phyloP scores from a whole-genome alignment of 345 rosid genomes.

The Citrus sp. region DNA sequence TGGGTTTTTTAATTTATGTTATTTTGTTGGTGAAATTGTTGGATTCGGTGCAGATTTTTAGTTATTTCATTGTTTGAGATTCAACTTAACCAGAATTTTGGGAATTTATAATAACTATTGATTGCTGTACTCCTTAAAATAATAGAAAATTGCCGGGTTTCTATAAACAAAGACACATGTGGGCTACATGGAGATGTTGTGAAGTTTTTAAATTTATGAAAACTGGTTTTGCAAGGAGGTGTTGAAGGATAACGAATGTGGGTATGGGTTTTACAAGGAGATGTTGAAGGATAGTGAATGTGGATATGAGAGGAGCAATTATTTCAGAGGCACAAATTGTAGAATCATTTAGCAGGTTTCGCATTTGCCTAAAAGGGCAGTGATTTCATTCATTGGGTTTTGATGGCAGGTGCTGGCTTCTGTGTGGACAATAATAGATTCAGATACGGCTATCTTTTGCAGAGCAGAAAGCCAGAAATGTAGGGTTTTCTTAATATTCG shows the following conservation, averaged over 20 bases:
- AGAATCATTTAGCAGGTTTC: neutral
- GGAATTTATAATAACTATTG: neutral
- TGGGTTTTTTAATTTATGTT: neutral
- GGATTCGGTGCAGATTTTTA: neutral
- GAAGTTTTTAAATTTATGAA: neutral
- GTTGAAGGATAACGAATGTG: too few species aligned
- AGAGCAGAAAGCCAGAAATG: neutral
- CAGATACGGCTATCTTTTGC: neutral
- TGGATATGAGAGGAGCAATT: neutral
- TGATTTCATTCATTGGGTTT: neutral
- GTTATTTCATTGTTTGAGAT: neutral
- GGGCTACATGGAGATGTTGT: neutral
- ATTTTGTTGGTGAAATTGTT: neutral
- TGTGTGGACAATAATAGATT: neutral
- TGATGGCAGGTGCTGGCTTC: neutral
- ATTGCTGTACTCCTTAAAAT: neutral
- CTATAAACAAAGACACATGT: too few species aligned
- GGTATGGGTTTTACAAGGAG: too few species aligned
- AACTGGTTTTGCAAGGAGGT: neutral
- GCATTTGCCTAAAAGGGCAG: neutral
- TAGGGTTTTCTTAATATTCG: neutral
- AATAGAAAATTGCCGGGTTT: neutral
- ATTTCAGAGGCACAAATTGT: neutral
- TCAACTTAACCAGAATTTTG: neutral
- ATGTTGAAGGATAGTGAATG: neutral